Evolutionary conservation across 192 early-diverging fungal species (phyloP).

Genomic region (Coemansia sp.): DNA sequence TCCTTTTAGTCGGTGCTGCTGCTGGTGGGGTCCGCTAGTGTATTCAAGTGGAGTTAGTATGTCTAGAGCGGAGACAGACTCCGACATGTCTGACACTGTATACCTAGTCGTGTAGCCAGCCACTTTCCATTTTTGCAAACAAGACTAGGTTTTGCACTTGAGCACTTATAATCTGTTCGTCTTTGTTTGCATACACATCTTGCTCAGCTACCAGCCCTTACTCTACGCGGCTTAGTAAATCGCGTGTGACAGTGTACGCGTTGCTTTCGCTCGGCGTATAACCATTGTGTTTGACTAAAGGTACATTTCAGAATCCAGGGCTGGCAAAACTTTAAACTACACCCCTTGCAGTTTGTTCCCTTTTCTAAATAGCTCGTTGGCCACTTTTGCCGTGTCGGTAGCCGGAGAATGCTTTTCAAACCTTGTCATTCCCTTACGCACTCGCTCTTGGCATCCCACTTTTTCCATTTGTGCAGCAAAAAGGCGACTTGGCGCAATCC

Average conservation of each 20-base stretch:
- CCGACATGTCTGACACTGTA: neutral
- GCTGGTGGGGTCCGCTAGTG: neutral
- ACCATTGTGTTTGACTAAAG: neutral
- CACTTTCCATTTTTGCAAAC: neutral
- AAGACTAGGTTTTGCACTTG: neutral
- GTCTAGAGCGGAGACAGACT: neutral
- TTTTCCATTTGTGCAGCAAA: neutral
- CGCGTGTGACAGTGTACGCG: neutral
- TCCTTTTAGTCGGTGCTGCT: neutral
- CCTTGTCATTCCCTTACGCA: neutral
- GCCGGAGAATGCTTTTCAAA: neutral
- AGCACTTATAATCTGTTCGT: neutral
- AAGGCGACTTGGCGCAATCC: neutral
- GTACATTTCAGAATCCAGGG: neutral
- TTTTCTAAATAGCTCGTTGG: neutral
- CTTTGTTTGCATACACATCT: neutral
- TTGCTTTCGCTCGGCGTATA: neutral
- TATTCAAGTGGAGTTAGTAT: neutral
- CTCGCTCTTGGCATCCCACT: neutral
- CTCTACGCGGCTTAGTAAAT: no score
- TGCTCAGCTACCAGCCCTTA: neutral
- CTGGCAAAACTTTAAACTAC: constrained; percentile 3
- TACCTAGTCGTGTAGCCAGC: neutral
- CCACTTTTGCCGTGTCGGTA: neutral
- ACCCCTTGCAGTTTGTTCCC: neutral